A percentile compares a stretch with the other conserved stretches of the same genome.
Evolutionary conservation across 768 basidiomycete species (phyloP).

Genomic region (Coprinopsis cinerea): DNA sequence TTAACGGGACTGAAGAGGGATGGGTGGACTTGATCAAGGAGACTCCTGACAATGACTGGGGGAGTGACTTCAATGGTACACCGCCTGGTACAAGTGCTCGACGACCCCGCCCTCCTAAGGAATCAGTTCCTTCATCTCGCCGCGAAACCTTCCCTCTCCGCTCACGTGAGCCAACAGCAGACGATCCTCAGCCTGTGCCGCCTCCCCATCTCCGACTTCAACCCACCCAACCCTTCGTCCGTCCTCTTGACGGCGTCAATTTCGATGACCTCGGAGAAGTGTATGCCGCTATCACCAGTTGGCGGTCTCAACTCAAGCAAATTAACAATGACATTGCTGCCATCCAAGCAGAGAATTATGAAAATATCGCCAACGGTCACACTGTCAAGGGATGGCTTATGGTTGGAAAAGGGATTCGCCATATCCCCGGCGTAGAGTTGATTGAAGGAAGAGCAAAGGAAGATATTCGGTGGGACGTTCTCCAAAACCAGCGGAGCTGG

Average conservation of each 20-base stretch:
- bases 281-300: slow-evolving; percentile 64
- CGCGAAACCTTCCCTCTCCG: slow-evolving; percentile 67
- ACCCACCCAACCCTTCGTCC: slow-evolving; percentile 62
- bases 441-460: slow-evolving; percentile 81
- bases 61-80: slow-evolving; percentile 32
- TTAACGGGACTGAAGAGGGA: too few relatives aligned
- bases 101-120: slow-evolving; percentile 28
- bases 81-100: slow-evolving; percentile 29
- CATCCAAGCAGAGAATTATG: slow-evolving; percentile 59
- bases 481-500: slow-evolving; percentile 51
- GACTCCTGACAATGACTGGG: slow-evolving; percentile 31
- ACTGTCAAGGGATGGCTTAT: slow-evolving; percentile 74
- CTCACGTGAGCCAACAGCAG: slow-evolving; percentile 16
- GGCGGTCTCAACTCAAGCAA: slow-evolving; percentile 62
- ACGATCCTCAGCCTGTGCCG: slow-evolving; percentile 35
- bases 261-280: slow-evolving; percentile 60
- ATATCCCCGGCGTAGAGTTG: slow-evolving; percentile 55
- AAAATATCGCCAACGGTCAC: slow-evolving; percentile 66
- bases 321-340: slow-evolving; percentile 73
- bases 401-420: slow-evolving; percentile 62
- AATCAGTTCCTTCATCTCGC: slow-evolving; percentile 27
- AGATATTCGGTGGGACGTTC: slow-evolving; percentile 74
- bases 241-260: slow-evolving; percentile 66
- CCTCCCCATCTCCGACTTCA: slow-evolving; percentile 68
- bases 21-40: slow-evolving; percentile 58